These are phyloP conservation scores for Alternaria infectoria DNA, from an alignment of 2,329 filamentous ascomycete species.

Conservation along the genomic window DNA sequence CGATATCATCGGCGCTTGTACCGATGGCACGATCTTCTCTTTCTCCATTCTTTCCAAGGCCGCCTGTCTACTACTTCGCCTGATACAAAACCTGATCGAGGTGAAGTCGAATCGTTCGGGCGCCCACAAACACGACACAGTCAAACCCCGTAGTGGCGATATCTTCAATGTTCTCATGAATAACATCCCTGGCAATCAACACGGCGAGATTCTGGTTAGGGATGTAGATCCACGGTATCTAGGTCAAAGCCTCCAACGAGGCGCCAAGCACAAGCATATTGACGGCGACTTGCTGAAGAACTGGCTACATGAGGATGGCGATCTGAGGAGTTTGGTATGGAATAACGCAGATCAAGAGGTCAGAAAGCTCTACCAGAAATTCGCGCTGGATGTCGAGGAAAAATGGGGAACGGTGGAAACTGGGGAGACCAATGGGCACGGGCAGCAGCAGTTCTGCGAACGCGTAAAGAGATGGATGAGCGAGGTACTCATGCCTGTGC, in stretches of 20 bases:
- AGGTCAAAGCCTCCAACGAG: slow-evolving; percentile 15
- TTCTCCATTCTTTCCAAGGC: slow-evolving; percentile 66
- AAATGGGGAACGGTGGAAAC: slow-evolving; percentile 14
- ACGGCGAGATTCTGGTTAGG: slow-evolving; percentile 21
- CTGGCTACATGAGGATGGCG: slow-evolving; percentile 35
- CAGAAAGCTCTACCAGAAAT: slow-evolving; percentile 28
- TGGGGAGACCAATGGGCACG: slow-evolving; percentile 13
- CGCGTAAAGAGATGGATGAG: slow-evolving; percentile 25
- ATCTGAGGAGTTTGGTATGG: slow-evolving; percentile 19
- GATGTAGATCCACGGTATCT: slow-evolving; percentile 36
- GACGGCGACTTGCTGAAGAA: slow-evolving; percentile 51
- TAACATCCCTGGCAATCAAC: slow-evolving; percentile 26
- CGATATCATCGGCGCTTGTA: slow-evolving; percentile 57
- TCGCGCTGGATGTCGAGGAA: slow-evolving; percentile 24
- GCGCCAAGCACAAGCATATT: slow-evolving; percentile 44
- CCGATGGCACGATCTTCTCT: slow-evolving; percentile 59
- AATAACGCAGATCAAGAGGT: slow-evolving; percentile 29
- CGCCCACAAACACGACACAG: slow-evolving; percentile 13
- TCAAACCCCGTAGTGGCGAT: slow-evolving; percentile 22
- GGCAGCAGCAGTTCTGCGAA: slow-evolving; percentile 10
- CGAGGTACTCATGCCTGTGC: slow-evolving; percentile 30
- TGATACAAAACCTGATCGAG: slow-evolving; percentile 70
- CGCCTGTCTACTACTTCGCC: slow-evolving; percentile 72
- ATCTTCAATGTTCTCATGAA: slow-evolving; percentile 34
- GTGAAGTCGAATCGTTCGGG: slow-evolving; percentile 23